Percentiles rank a stretch among this genome's conserved stretches.
These are phyloP conservation scores for Melastoma malabathricum DNA, from an alignment of 345 rosid genomes.

Conservation along the genomic window DNA sequence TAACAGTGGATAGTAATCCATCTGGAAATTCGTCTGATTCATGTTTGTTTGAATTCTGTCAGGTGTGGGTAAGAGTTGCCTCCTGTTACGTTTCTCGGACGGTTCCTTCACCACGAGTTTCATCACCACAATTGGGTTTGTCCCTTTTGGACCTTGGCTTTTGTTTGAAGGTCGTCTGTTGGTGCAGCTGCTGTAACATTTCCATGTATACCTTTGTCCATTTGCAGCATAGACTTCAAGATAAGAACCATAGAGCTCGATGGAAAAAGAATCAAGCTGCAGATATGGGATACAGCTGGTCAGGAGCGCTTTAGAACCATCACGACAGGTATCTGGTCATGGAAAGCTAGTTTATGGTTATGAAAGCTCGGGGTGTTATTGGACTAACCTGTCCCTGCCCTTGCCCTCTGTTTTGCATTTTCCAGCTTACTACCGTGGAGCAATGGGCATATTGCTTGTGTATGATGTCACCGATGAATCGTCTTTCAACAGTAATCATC, in stretches of 20 bases:
- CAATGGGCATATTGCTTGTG: constrained; percentile 86
- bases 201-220: background rate
- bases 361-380: background rate
- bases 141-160: constrained; percentile 1
- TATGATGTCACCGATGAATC: constrained; percentile 91
- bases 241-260: constrained; percentile 44
- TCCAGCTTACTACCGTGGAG: constrained; percentile 89
- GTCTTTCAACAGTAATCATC: constrained; percentile 64
- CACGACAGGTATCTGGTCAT: constrained; percentile 23
- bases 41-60: constrained; percentile 4
- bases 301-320: constrained; percentile 45
- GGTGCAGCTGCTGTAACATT: background rate
- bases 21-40: too few relatives aligned
- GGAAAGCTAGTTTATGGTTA: constrained; percentile 1
- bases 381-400: background rate
- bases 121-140: constrained; percentile 81
- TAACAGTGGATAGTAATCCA: too few relatives aligned
- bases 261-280: constrained; percentile 37
- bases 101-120: constrained; percentile 87
- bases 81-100: constrained; percentile 79
- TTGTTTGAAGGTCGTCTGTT: background rate
- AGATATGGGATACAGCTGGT: constrained; percentile 48
- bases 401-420: background rate
- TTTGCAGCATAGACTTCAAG: constrained; percentile 36
- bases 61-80: constrained; percentile 95